Percentiles rank a stretch among this genome's conserved stretches.
These are phyloP conservation scores for Brassica juncea DNA, from an alignment of 345 rosid species.

Conservation along the genomic window DNA sequence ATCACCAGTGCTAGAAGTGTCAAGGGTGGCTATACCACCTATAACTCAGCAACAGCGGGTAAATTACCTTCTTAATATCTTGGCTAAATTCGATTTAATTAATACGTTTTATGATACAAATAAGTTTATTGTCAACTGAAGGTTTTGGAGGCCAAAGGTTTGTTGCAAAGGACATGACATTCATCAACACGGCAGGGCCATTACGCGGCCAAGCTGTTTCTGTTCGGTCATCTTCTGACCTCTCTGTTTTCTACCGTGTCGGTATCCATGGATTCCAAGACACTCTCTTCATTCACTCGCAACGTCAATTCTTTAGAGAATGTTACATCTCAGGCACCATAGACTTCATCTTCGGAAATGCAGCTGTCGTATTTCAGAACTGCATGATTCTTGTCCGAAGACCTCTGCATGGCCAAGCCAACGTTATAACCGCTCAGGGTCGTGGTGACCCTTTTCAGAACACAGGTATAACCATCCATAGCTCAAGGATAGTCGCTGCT, in stretches of 20 bases:
- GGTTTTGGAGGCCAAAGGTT: constrained; percentile 41
- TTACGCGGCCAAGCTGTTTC: constrained; percentile 80
- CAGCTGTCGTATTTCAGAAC: constrained; percentile 79
- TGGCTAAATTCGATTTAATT: background rate
- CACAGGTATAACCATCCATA: constrained; percentile 76
- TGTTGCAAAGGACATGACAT: constrained; percentile 76
- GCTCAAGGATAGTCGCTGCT: constrained; percentile 60
- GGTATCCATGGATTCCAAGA: constrained; percentile 81
- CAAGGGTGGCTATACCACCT: constrained; percentile 72
- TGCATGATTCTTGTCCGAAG: constrained; percentile 57
- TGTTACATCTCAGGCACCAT: constrained; percentile 83
- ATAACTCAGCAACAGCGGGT: constrained; percentile 84
- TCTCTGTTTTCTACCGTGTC: constrained; percentile 77
- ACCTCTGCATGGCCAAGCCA: constrained; percentile 66
- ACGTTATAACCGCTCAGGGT: constrained; percentile 75
- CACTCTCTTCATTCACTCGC: constrained; percentile 80
- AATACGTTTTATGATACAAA: background rate
- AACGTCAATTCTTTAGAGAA: constrained; percentile 74
- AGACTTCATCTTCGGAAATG: constrained; percentile 87
- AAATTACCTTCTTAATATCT: background rate
- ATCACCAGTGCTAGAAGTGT: constrained; percentile 76
- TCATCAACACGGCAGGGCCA: constrained; percentile 75
- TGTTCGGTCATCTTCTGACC: constrained; percentile 80
- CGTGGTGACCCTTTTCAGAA: constrained; percentile 71
- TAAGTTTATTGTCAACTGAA: background rate